Evolutionary conservation across 345 rosid genomes (phyloP).

Genomic region (rapeseed (Brassica napus)): Da-Ae NC_063436.1:1373001-1373500

Average conservation of each 20-base stretch:
- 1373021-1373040: background rate
- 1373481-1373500: background rate
- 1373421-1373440: slow-evolving; percentile 4
- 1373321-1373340: background rate
- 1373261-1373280: slow-evolving; percentile 5
- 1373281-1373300: slow-evolving; percentile 39
- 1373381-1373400: slow-evolving; percentile 15
- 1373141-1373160: slow-evolving; percentile 77
- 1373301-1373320: slow-evolving; percentile 57
- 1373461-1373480: background rate
- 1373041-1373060: slow-evolving; percentile 14
- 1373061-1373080: slow-evolving; percentile 57
- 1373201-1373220: background rate
- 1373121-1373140: slow-evolving; percentile 83
- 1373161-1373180: slow-evolving; percentile 91
- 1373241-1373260: slow-evolving; percentile 4
- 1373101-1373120: slow-evolving; percentile 93
- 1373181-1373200: slow-evolving; percentile 71
- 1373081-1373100: slow-evolving; percentile 87
- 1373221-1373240: background rate
- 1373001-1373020: background rate
- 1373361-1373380: slow-evolving; percentile 4
- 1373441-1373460: slow-evolving; percentile 5
- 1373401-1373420: background rate
- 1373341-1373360: background rate